phyloP scores from a whole-genome alignment of 106 monocot species.

The Ottelia alismoides region DNA sequence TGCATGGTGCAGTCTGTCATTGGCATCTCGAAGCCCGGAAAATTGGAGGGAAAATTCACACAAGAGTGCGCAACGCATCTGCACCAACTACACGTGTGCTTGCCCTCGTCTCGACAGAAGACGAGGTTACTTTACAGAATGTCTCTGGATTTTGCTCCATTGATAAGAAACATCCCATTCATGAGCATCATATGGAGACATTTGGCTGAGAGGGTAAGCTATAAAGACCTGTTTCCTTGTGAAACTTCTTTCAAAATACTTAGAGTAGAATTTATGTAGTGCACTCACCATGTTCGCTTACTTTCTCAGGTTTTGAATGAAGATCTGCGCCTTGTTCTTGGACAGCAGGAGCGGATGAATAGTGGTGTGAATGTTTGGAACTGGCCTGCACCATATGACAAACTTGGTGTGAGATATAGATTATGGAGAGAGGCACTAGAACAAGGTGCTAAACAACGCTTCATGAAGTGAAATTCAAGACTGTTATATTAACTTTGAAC shows the following conservation, averaged over 20 bases:
- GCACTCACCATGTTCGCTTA: background rate
- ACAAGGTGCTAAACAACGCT: slow-evolving; percentile 30
- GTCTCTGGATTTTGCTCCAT: slow-evolving; percentile 95
- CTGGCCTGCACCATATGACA: slow-evolving; percentile 81
- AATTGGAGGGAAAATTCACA: slow-evolving; percentile 68
- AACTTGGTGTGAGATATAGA: slow-evolving; percentile 79
- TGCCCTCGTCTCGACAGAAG: slow-evolving; percentile 86
- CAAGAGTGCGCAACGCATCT: slow-evolving; percentile 80
- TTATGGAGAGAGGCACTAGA: slow-evolving; percentile 90
- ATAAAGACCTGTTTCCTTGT: too few species aligned
- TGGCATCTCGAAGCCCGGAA: slow-evolving; percentile 96
- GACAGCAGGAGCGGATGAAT: slow-evolving; percentile 92
- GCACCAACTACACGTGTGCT: slow-evolving; percentile 90
- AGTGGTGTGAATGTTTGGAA: slow-evolving; percentile 95
- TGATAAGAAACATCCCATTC: slow-evolving; percentile 73
- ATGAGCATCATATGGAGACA: slow-evolving; percentile 82
- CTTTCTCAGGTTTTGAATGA: slow-evolving; percentile 79
- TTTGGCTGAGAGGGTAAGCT: slow-evolving; percentile 94
- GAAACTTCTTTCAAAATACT: too few species aligned
- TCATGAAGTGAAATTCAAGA: too few species aligned
- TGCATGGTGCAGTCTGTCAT: slow-evolving; percentile 97
- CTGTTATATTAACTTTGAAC: too few species aligned
- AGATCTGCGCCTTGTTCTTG: slow-evolving; percentile 76
- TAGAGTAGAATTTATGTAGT: too few species aligned
- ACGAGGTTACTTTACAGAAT: slow-evolving; percentile 88